Percentiles rank a stretch among this genome's conserved stretches.
These are phyloP conservation scores for Malus fusca DNA, from an alignment of 306 rosid species.

Conservation along the genomic window DNA sequence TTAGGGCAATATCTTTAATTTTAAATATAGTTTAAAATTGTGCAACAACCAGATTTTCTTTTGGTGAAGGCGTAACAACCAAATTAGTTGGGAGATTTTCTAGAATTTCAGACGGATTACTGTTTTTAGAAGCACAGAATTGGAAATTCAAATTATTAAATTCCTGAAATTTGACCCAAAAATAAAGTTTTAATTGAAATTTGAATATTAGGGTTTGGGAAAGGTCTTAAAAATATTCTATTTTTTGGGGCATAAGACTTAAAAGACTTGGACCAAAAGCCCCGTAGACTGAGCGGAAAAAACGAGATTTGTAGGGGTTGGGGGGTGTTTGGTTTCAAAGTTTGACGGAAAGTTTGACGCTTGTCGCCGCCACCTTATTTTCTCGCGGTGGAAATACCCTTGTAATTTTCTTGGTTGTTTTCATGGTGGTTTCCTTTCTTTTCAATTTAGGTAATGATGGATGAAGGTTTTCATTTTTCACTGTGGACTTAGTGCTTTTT, in stretches of 20 bases:
- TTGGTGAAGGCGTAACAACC: neutral
- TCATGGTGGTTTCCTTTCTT: neutral
- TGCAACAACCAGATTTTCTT: neutral
- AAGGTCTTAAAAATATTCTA: neutral
- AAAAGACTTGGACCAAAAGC: neutral
- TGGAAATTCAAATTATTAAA: neutral
- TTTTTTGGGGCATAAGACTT: neutral
- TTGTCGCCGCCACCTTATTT: constrained; percentile 2
- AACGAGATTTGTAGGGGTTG: neutral
- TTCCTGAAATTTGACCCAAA: neutral
- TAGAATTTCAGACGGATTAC: neutral
- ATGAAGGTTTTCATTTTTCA: neutral
- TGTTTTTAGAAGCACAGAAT: neutral
- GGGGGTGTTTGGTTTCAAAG: constrained; percentile 14
- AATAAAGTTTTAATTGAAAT: neutral
- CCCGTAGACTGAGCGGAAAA: neutral
- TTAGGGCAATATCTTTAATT: neutral
- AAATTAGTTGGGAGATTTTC: neutral
- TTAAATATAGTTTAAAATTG: neutral
- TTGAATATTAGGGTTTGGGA: neutral
- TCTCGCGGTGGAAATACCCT: constrained; percentile 8
- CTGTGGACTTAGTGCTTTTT: too few relatives aligned
- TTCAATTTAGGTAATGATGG: neutral
- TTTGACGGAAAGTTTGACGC: constrained; percentile 36
- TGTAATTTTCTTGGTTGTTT: too few relatives aligned